Conservation (phyloP, 345 rosid species). For the Psidium guajava region DNA sequence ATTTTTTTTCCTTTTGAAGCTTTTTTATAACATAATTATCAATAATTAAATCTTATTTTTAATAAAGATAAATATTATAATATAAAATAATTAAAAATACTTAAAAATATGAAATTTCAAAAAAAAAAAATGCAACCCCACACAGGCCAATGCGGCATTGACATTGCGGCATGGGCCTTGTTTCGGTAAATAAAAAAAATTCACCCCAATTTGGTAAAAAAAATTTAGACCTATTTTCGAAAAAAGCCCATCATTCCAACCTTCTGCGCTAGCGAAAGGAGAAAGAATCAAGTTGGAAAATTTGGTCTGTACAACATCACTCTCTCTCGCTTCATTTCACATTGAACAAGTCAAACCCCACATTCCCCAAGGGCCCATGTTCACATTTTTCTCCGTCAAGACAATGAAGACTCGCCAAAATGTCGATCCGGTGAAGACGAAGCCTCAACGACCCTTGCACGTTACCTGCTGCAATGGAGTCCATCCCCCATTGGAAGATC, state of each 20-base stretch:
- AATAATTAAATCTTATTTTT: too few relatives aligned
- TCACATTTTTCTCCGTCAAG: not conserved
- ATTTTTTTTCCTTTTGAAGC: too few relatives aligned
- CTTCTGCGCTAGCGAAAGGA: not conserved
- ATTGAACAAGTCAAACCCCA: not conserved
- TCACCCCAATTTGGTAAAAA: too few relatives aligned
- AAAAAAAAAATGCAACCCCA: too few relatives aligned
- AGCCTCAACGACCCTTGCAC: not conserved
- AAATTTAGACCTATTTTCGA: too few relatives aligned
- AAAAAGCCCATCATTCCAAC: not conserved
- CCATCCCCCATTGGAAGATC: not conserved
- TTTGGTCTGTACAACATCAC: not conserved
- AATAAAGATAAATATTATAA: too few relatives aligned
- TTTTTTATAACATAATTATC: too few relatives aligned
- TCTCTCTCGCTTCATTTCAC: not conserved
- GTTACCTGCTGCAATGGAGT: not conserved
- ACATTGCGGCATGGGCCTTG: too few relatives aligned
- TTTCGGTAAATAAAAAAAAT: too few relatives aligned
- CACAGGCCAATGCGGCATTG: too few relatives aligned
- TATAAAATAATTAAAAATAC: too few relatives aligned
- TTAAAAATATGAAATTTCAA: too few relatives aligned
- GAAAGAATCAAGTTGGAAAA: not conserved
- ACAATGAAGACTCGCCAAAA: not conserved
- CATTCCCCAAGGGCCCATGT: not conserved
- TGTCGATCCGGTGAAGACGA: not conserved